Evolutionary conservation across 345 rosid genomes (phyloP), one percentile per base, ranked within the genome.

Genomic region (Populus euphratica): DNA sequence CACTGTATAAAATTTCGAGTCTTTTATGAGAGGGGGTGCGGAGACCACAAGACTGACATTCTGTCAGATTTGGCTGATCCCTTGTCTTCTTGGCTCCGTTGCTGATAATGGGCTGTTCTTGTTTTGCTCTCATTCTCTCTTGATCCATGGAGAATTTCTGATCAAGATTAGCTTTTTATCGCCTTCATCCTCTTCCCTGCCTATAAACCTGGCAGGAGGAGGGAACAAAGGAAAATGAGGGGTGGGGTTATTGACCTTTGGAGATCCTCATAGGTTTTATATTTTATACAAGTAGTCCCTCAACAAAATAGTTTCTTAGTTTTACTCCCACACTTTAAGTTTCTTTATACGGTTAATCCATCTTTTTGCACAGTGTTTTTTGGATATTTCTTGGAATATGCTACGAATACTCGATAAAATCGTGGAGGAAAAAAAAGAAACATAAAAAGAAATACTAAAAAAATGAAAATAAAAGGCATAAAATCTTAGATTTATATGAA

Each of bases 21-120:
- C 69, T 82, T 63, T 76, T 59, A n/a, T 69, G 50, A 63, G 72
- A 47, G 80, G 79, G 68, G 50, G 77, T 59, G 59, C 94, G 83
- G 80, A 78, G 85, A 2, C 86, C 85, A 52, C 94, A 91, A 6
- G 91, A 82, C 13, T 87, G 91, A 74, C 94, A 91, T 83, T 88
- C 89, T 20, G 86, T 72, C 38, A 88, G 69, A 76, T 89, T 81
- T 68, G 92, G 92, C 63, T 87, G 78, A 63, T 88, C 88, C 54
- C 94, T 82, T 36, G 91, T 89, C 76, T 74, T 87, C 74, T 79
- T 90, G 73, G 74, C 84, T 49, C 72, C 86, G 23, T 14, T 52
- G 63, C 5, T 64, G 27, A 23, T 59, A 14, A 59, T 59, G 5
- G 54, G 54, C 5, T 65, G 69, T 13, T 65, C 69, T 65, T 17